Evolutionary conservation across 1,284 basidiomycete species (phyloP).

Genomic region (Cryptococcus amylolentus): DNA sequence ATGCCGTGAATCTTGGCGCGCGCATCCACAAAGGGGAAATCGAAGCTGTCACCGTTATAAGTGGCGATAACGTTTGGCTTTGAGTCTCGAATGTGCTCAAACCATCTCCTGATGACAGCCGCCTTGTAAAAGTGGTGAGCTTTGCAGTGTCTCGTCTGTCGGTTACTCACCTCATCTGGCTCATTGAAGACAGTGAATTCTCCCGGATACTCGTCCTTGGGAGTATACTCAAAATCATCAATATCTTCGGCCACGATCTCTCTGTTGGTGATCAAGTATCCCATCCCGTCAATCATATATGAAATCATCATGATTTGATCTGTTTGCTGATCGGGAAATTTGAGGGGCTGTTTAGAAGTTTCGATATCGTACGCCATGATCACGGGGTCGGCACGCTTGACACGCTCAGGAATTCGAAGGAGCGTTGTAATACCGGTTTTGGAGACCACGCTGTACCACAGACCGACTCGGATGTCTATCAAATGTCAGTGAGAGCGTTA

Average conservation of each 20-base stretch:
- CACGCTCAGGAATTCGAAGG: slow-evolving; percentile 70
- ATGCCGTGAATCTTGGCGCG: slow-evolving; percentile 84
- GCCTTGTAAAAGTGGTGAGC: slow-evolving; percentile 53
- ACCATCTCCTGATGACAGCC: slow-evolving; percentile 79
- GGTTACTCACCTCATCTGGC: slow-evolving; percentile 69
- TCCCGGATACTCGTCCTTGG: slow-evolving; percentile 95
- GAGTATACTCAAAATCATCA: slow-evolving; percentile 98
- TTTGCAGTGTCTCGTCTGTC: neutral
- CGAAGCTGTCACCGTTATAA: slow-evolving; percentile 99
- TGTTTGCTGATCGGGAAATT: slow-evolving; percentile 92
- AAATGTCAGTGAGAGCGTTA: neutral
- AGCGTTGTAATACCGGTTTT: slow-evolving; percentile 77
- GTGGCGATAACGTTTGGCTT: slow-evolving; percentile 97
- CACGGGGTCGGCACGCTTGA: slow-evolving; percentile 98
- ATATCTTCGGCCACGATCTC: slow-evolving; percentile 98
- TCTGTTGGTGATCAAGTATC: slow-evolving; percentile 95
- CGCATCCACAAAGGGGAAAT: slow-evolving; percentile 96
- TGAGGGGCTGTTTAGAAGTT: slow-evolving; percentile 95
- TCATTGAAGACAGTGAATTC: slow-evolving; percentile 98
- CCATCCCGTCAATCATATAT: slow-evolving; percentile 59
- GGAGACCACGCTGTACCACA: slow-evolving; percentile 92
- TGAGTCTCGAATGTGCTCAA: slow-evolving; percentile 86
- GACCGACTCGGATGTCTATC: slow-evolving; percentile 83
- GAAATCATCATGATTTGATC: slow-evolving; percentile 99
- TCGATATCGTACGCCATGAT: slow-evolving; percentile 99